These are phyloP conservation scores for Ophiostoma sp. DNA, from an alignment of 2,329 filamentous ascomycete genomes.

Conservation along the genomic window DNA sequence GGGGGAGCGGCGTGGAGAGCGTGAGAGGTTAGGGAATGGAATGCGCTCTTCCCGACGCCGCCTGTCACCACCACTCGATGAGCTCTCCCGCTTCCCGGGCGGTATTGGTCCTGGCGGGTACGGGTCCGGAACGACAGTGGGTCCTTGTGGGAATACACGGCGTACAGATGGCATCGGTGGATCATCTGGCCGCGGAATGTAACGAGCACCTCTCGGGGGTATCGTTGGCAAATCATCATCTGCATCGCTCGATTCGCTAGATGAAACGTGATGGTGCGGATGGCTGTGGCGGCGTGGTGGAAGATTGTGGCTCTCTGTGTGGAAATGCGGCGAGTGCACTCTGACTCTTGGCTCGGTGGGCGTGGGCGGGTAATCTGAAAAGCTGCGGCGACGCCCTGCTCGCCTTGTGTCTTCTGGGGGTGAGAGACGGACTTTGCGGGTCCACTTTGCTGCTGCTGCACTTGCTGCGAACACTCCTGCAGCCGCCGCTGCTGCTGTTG, in stretches of 20 bases:
- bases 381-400: constrained; percentile 43
- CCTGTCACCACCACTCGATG: constrained; percentile 23
- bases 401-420: constrained; percentile 36
- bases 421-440: constrained; percentile 34
- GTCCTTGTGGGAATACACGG: constrained; percentile 30
- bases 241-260: constrained; percentile 40
- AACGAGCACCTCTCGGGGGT: constrained; percentile 28
- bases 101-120: constrained; percentile 28
- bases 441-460: constrained; percentile 27
- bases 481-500: constrained; percentile 17
- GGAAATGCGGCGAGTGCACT: constrained; percentile 23
- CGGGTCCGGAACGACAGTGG: constrained; percentile 29
- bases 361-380: constrained; percentile 45
- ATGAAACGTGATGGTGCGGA: constrained; percentile 39
- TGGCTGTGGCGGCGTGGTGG: constrained; percentile 46
- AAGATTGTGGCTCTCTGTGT: constrained; percentile 28
- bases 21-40: background rate
- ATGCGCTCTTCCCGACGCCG: constrained; percentile 21
- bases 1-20: constrained; percentile 14
- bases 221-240: constrained; percentile 33
- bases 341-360: constrained; percentile 24
- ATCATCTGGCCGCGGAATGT: background rate
- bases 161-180: constrained; percentile 32
- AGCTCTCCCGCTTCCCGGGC: constrained; percentile 21
- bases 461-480: constrained; percentile 15